Evolutionary conservation across 495 filamentous ascomycete genomes (phyloP).

Genomic region (Neurospora tetraspora): DNA sequence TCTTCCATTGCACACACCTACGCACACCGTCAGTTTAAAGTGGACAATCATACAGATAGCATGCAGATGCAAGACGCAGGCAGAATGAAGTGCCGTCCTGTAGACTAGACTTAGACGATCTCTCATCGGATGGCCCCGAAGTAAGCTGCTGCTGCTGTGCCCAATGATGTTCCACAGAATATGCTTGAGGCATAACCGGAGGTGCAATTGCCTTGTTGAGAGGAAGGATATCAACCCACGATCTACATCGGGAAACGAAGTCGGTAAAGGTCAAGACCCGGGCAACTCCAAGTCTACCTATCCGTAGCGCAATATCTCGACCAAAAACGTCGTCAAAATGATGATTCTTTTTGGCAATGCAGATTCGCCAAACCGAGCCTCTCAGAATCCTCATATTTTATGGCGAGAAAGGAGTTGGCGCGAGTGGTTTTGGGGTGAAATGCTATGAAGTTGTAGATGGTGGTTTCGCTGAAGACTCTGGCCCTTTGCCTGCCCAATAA

Average conservation of each 20-base stretch:
- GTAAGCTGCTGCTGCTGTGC: background rate
- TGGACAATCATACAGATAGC: background rate
- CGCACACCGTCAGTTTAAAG: background rate
- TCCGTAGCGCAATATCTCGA: no score
- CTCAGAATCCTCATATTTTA: no score
- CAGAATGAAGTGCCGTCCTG: background rate
- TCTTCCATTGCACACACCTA: background rate
- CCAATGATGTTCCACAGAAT: background rate
- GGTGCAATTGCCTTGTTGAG: background rate
- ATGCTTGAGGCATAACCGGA: background rate
- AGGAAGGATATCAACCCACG: background rate
- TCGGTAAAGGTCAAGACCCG: no score
- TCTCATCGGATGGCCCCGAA: background rate
- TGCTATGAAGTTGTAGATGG: no score
- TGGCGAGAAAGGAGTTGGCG: no score
- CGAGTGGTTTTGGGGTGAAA: no score
- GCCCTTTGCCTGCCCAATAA: no score
- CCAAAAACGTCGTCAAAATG: no score
- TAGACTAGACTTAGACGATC: background rate
- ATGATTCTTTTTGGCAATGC: no score
- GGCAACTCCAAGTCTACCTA: no score
- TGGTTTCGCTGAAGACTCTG: no score
- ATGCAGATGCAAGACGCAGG: background rate
- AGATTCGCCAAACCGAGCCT: no score
- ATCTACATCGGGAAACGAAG: background rate